Evolutionary conservation across 768 basidiomycete species (phyloP), one percentile per base, ranked within the genome.

Genomic region (Lentinus brumalis): DNA sequence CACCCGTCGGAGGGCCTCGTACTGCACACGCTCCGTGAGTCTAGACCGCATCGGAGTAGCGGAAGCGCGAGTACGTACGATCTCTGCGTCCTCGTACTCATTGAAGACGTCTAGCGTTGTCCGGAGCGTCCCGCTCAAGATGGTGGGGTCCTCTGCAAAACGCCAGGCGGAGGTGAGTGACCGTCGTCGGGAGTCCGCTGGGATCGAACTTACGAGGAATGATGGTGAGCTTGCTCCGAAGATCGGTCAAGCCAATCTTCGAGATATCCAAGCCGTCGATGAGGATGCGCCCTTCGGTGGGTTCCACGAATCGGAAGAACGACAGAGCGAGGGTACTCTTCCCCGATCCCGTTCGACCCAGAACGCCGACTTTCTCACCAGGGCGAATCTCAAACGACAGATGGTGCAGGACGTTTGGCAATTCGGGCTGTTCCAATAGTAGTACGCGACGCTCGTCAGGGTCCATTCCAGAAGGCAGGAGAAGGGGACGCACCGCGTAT

Each of bases 231-330:
- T 81, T 83, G 57, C 85, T 87, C 26, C 94, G 83, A 40, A 97
- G 79, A 70, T 95, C 92, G 0, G 89, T 89, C 39, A 96, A 76
- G 18, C 93, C 94, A 56, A 95, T 84, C 56, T 81, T 79, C 31
- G 91, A 79, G 60, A 93, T 93, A 66, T 95, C 89, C 11, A 92
- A 50, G n/a, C 79, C 89, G 69, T 94, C 94, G 40, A 96, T 79
- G 4, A 84, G 46, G 55, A 94, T 94, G 7, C 78, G 78, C 6
- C 93, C 93, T 66, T 87, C 80, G 0, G 85, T 86, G 1, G 93
- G 86, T 69, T 96, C 92, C n/a, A 96, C 92, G 69, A 94, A 92
- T 26, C 91, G 84, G 84, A 96, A 94, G 76, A 94, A 91, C 8
- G 89, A 89, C 12, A 94, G 77, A 0, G 92, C 92, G 12, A 91